A percentile compares a stretch with the other conserved stretches of the same genome.
phyloP scores from a whole-genome alignment of 2,329 filamentous ascomycete genomes.

The Colletotrichum sp. region DNA sequence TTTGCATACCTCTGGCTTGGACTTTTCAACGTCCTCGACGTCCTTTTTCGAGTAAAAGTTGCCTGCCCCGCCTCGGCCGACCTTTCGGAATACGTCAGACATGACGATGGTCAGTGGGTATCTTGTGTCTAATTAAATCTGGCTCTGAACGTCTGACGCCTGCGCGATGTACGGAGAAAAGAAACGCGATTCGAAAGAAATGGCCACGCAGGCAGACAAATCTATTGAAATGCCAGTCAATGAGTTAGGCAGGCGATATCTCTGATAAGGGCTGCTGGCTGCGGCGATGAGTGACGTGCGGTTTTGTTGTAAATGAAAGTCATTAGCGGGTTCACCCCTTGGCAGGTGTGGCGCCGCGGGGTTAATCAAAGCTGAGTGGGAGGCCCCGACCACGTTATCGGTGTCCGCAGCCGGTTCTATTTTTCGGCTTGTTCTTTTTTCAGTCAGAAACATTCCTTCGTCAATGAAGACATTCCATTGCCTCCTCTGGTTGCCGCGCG shows the following conservation, averaged over 20 bases:
- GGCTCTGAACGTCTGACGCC: not conserved
- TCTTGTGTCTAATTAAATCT: not conserved
- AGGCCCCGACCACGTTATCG: not conserved
- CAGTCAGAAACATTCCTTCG: not conserved
- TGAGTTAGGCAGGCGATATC: not conserved
- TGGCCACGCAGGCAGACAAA: not conserved
- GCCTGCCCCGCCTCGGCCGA: conserved; percentile 68
- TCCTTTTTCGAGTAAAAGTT: conserved; percentile 64
- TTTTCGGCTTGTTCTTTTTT: not conserved
- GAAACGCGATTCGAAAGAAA: not conserved
- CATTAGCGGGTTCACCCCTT: not conserved
- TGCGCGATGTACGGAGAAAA: not conserved
- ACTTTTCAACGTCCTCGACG: conserved; percentile 47
- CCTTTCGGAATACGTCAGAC: conserved; percentile 52
- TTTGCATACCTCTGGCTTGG: conserved; percentile 19
- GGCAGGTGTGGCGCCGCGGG: conserved; percentile 19
- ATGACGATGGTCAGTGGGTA: not conserved
- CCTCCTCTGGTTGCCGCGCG: not conserved
- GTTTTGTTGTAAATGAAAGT: conserved; percentile 10
- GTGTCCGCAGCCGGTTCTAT: conserved; percentile 3
- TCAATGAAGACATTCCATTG: not conserved
- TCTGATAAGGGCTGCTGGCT: not conserved
- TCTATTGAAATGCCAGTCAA: not conserved
- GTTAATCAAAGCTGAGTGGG: conserved; percentile 5
- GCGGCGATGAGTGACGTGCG: not conserved